Conservation (phyloP, 805 yeast genomes). For the Suhomyces sp. region DNA sequence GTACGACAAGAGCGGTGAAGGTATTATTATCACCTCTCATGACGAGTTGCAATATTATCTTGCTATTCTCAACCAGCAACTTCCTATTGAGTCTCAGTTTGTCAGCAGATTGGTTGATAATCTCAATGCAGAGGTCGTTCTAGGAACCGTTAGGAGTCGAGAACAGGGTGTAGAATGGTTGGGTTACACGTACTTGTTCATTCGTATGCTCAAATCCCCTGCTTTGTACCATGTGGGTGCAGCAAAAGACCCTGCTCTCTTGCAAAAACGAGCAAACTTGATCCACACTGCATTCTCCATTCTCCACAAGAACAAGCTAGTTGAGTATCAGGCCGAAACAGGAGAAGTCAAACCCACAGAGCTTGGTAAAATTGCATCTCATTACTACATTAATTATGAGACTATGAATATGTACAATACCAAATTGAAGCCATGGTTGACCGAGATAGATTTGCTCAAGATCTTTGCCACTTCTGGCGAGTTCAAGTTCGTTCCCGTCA, state of each 20-base stretch:
- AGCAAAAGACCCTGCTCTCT: conserved; percentile 51
- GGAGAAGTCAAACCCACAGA: conserved; percentile 50
- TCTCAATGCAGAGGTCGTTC: conserved; percentile 82
- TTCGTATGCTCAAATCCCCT: conserved; percentile 76
- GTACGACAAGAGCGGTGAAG: conserved; percentile 89
- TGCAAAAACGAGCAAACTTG: conserved; percentile 59
- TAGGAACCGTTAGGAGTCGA: conserved; percentile 59
- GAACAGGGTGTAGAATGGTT: conserved; percentile 80
- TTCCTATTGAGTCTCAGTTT: conserved; percentile 89
- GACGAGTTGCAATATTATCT: conserved; percentile 83
- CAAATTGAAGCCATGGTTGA: conserved; percentile 59
- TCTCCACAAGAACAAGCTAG: conserved; percentile 55
- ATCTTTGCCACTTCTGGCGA: conserved; percentile 82
- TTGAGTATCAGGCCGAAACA: conserved; percentile 50
- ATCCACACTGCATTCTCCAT: conserved; percentile 71
- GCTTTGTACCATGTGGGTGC: conserved; percentile 71
- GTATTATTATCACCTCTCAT: conserved; percentile 85
- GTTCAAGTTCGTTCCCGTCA: conserved; percentile 75
- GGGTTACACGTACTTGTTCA: conserved; percentile 70
- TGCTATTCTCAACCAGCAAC: conserved; percentile 84
- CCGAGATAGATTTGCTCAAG: conserved; percentile 71
- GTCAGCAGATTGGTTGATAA: conserved; percentile 67
- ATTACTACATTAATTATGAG: conserved; percentile 73
- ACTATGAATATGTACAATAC: conserved; percentile 68
- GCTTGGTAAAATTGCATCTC: conserved; percentile 80